Percentiles rank a stretch among this genome's conserved stretches.
Evolutionary conservation across 2,329 filamentous ascomycete species (phyloP).

Genomic region (Rutstroemia sp.): DNA sequence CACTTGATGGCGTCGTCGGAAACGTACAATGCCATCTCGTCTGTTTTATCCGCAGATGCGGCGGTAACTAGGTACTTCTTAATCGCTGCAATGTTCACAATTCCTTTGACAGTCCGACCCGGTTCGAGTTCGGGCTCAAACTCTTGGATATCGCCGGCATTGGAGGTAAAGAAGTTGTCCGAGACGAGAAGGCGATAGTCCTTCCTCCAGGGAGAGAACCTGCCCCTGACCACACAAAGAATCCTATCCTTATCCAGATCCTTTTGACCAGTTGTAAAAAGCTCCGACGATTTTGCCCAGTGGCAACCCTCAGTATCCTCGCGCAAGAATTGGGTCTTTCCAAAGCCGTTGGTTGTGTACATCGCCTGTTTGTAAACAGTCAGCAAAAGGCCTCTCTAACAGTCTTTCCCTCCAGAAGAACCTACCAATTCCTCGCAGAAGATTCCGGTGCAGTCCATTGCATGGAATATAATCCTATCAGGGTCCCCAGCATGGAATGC

Average conservation of each 20-base stretch:
- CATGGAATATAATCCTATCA: slow-evolving; percentile 79
- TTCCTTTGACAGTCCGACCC: slow-evolving; percentile 66
- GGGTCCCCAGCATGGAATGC: slow-evolving; percentile 78
- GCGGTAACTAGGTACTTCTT: slow-evolving; percentile 85
- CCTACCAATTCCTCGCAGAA: slow-evolving; percentile 52
- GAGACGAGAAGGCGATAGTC: slow-evolving; percentile 76
- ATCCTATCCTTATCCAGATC: slow-evolving; percentile 63
- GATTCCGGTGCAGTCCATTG: slow-evolving; percentile 57
- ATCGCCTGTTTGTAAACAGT: slow-evolving; percentile 31
- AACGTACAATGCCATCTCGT: slow-evolving; percentile 88
- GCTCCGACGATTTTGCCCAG: slow-evolving; percentile 73
- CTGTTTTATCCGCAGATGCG: slow-evolving; percentile 68
- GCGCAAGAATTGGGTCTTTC: slow-evolving; percentile 55
- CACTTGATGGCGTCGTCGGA: slow-evolving; percentile 76
- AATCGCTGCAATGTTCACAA: slow-evolving; percentile 74
- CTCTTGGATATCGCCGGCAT: slow-evolving; percentile 45
- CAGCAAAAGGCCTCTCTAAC: slow-evolving; percentile 6
- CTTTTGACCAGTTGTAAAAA: slow-evolving; percentile 63
- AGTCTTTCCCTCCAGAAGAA: not conserved
- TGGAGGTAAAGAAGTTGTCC: slow-evolving; percentile 70
- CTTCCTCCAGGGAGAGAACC: slow-evolving; percentile 60
- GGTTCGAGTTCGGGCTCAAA: slow-evolving; percentile 72
- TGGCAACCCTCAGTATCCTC: slow-evolving; percentile 67
- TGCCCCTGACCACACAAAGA: slow-evolving; percentile 71
- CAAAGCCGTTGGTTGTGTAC: slow-evolving; percentile 86